Evolutionary conservation across 345 rosid genomes (phyloP).

Genomic region (Bruguiera sexangula): DNA sequence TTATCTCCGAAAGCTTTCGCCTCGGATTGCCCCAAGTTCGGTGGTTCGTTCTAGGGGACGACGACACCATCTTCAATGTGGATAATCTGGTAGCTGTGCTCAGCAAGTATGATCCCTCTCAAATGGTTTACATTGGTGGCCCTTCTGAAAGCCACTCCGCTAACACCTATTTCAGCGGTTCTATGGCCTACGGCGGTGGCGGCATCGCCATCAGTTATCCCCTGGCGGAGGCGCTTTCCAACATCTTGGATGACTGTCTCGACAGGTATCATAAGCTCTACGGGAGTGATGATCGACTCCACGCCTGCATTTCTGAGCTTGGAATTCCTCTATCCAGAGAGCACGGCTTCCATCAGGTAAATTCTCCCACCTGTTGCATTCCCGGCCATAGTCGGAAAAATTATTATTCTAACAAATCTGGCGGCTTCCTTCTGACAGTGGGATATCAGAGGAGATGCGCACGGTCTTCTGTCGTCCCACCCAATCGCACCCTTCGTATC

Average conservation of each 20-base stretch:
- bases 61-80: constrained; percentile 79
- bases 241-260: constrained; percentile 64
- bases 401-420: background rate
- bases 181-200: constrained; percentile 96
- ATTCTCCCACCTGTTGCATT: background rate
- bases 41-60: constrained; percentile 91
- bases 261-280: constrained; percentile 77
- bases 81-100: constrained; percentile 63
- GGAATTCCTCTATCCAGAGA: constrained; percentile 85
- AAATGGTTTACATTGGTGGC: constrained; percentile 79
- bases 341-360: constrained; percentile 89
- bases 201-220: constrained; percentile 90
- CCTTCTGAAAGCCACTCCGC: constrained; percentile 94
- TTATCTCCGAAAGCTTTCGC: constrained; percentile 64
- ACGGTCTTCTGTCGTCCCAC: constrained; percentile 72
- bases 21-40: constrained; percentile 56
- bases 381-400: too few relatives aligned
- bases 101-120: constrained; percentile 64
- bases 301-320: constrained; percentile 87
- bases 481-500: constrained; percentile 85
- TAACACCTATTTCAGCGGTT: constrained; percentile 74
- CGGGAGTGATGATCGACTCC: constrained; percentile 92
- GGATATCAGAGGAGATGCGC: constrained; percentile 86
- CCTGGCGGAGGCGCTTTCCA: constrained; percentile 64
- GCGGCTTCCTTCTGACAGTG: constrained; percentile 47